These are phyloP conservation scores for Phaeomoniella chlamydospora DNA, from an alignment of 2,329 filamentous ascomycete species.

Conservation along the genomic window DNA sequence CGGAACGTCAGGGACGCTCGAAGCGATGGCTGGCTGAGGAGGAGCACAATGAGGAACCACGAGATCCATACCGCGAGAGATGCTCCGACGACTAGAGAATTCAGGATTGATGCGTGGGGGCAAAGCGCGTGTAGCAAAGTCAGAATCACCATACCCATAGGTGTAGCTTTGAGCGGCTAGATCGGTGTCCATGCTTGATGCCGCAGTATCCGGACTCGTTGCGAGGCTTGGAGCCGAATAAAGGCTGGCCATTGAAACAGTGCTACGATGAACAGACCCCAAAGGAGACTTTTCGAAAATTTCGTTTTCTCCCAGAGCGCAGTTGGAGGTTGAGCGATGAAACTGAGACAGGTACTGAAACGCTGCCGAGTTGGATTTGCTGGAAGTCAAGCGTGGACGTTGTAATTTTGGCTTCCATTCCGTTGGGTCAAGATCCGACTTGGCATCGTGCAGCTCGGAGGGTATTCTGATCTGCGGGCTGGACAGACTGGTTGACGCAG, in stretches of 20 bases:
- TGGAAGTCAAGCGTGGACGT: conserved; percentile 7
- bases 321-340: conserved; percentile 14
- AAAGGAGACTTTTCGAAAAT: conserved; percentile 6
- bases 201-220: conserved; percentile 21
- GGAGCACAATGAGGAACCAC: conserved; percentile 22
- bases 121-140: conserved; percentile 18
- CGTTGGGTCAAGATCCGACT: conserved; percentile 31
- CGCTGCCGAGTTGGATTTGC: conserved; percentile 21
- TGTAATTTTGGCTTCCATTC: conserved; percentile 34
- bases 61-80: conserved; percentile 20
- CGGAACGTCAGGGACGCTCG: conserved; percentile 1
- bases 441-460: conserved; percentile 19
- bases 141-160: conserved; percentile 9
- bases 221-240: conserved; percentile 17
- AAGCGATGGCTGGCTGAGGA: not conserved
- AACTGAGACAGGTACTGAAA: conserved; percentile 29
- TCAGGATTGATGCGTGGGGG: conserved; percentile 24
- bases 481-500: conserved; percentile 12
- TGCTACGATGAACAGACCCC: conserved; percentile 18
- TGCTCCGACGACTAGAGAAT: conserved; percentile 14
- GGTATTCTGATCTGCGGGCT: conserved; percentile 21
- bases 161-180: conserved; percentile 14
- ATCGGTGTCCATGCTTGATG: conserved; percentile 23
- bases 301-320: conserved; percentile 8
- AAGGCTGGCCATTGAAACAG: conserved; percentile 12